Base-by-base conservation (phyloP, 495 filamentous ascomycete genomes). In the Aspergillus nanangensis region DNA sequence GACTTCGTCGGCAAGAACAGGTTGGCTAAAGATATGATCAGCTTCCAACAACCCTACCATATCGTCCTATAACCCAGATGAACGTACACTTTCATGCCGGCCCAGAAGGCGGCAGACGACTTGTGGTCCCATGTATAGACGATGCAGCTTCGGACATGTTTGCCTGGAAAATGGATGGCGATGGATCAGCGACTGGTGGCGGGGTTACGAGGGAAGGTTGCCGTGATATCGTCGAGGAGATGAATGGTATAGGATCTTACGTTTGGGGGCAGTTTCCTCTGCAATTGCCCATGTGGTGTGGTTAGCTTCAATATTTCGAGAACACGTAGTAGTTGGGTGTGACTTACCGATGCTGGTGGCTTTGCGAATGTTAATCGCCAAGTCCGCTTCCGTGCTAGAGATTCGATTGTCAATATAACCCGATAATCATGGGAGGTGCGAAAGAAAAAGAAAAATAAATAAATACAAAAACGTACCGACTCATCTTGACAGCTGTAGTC, bases 41-140 rank as follows among this genome's bases (percentile, higher is more conserved):
- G n/a, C n/a, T n/a, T n/a, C n/a, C n/a, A n/a, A n/a, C n/a, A n/a
- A n/a, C n/a, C n/a, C n/a, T n/a, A n/a, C n/a, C n/a, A n/a, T n/a
- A n/a, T n/a, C n/a, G n/a, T n/a, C n/a, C n/a, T n/a, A n/a, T n/a
- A n/a, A n/a, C n/a, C n/a, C n/a, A n/a, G n/a, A n/a, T n/a, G n/a
- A n/a, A 65, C 86, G 48, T 75, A 93, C 85, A 98, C 93, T 82
- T 98, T 98, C 84, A 98, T 94, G 61, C 89, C 90, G 38, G 87
- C 82, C 93, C 93, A 98, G 71, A 98, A 98, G 57, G 90, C 89
- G 55, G 82, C 76, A 33, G 92, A 96, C 51, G 88, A 94, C 72
- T 96, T 96, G 75, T 97, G 90, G 72, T 98, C 93, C 93, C 93
- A 98, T 45, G 93, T 97, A 64, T 98, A 97, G 34, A 98, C 91